Base-by-base conservation (phyloP, 306 rosid species). In the Acmispon strigosus region DNA sequence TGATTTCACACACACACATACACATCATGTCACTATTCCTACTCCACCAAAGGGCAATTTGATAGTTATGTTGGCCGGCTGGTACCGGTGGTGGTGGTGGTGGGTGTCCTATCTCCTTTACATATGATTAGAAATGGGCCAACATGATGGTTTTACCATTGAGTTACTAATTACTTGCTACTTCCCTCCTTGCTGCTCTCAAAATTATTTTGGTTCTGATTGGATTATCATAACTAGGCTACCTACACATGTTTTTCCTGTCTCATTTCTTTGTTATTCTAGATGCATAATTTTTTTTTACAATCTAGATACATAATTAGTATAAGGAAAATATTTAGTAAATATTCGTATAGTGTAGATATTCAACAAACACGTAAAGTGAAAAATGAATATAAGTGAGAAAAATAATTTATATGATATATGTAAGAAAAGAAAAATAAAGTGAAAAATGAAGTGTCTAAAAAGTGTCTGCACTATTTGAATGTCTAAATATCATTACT, bases 111-210 rank as follows among this genome's bases (percentile, higher is more conserved):
- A 39, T 67, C 84, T 77, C 80, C 68, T 63, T 44, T 69, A 56
- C 64, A 37, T 76, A 80, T 86, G 67, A 78, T 78, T 78, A 68
- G 14, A 67, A 77, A 67, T 62, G 80, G 82, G 54, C 76, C 81
- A 53, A 27, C 19, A 10, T 34, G 0, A n/a, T 50, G 63, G 63
- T 41, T 49, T 73, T 19, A 66, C 53, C 20, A 19, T 20, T 19
- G 6, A 36, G 62, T 66, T 76, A 39, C 14, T 49, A 34, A 45
- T 18, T 54, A 8, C 62, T 27, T 24, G 37, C 37, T 37, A 19
- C 53, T 67, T 67, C 52, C 24, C 51, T 43, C 63, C 36, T 3
- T 62, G n/a, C 15, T 50, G 65, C 51, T 52, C 66, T 70, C 69
- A 27, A 16, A 24, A 17, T 53, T 67, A 43, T 66, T 61, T 57